Conservation (phyloP, 176 grass and related monocot genomes). For the Cenchrus americanus region DNA sequence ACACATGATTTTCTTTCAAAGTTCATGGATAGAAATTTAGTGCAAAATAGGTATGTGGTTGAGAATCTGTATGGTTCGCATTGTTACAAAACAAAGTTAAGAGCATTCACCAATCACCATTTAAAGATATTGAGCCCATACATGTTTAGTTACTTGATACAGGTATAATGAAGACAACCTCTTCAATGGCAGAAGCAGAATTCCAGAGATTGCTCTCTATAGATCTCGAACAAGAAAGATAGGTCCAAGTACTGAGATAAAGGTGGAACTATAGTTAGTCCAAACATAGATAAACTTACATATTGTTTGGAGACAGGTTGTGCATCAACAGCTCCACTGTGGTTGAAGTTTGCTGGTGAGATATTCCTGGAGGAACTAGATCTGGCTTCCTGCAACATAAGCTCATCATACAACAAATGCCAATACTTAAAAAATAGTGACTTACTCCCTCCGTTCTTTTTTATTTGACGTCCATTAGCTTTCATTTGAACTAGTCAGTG, state of each 20-base stretch:
- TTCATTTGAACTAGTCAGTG: too few species aligned
- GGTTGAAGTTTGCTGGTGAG: slow-evolving; percentile 41
- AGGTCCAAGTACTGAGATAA: slow-evolving; percentile 5
- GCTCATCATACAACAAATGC: slow-evolving; percentile 30
- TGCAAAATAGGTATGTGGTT: slow-evolving; percentile 14
- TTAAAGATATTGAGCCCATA: background rate
- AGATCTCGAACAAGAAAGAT: slow-evolving; percentile 23
- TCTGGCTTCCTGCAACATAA: slow-evolving; percentile 51
- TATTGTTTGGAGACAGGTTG: slow-evolving; percentile 55
- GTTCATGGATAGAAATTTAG: slow-evolving; percentile 15
- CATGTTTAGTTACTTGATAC: slow-evolving; percentile 23
- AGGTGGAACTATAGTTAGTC: slow-evolving; percentile 11
- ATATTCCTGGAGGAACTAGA: slow-evolving; percentile 36
- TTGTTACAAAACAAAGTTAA: slow-evolving; percentile 8
- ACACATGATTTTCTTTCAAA: background rate
- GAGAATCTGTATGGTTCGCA: background rate
- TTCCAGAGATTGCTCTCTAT: background rate
- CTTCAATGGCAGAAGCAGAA: background rate
- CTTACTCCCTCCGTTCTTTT: too few species aligned
- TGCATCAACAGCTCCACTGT: slow-evolving; percentile 44
- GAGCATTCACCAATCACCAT: slow-evolving; percentile 28
- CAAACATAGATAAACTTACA: slow-evolving; percentile 51
- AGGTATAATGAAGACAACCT: background rate
- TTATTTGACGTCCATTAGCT: too few species aligned
- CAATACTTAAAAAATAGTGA: slow-evolving; percentile 19